Evolutionary conservation across 176 grass and related monocot genomes (phyloP), one percentile per base, ranked within the genome.

Genomic region (Oryza brachyantha): DNA sequence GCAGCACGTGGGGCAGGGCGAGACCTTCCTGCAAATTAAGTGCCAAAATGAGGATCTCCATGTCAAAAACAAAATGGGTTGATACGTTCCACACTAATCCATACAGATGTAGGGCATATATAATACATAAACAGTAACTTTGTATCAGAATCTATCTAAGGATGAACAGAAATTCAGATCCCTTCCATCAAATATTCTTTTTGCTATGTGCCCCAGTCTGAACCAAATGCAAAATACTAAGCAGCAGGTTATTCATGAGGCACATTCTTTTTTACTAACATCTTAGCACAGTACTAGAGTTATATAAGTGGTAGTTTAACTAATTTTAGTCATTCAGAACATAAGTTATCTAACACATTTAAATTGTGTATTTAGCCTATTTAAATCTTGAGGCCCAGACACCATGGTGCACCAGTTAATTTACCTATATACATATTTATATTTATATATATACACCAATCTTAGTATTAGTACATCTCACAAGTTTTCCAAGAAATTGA

Each of bases 1-100:
- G 96, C 90, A 35, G 78, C 73, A 16, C 96, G 96, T 17, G 96
- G 84, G 67, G 90, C 88, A 79, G 92, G 71, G 37, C 90, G 92
- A 0, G 89, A 85, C 48, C 92, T 88, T 89, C 81, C 92, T 99
- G 80, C 35, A 42, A 73, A 82, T 65, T 3, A 64, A 65, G 25
- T 19, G 52, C 3, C 13, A 74, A 25, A 34, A 6, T 68, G 25
- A 83, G 31, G 14, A 78, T 27, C 61, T 46, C 24, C 29, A 16
- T 19, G 3, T 28, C n/a, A 21, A 57, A 8, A 52, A 52, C 1
- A 8, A 21, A 57, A 57, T 24, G 8, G 19, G n/a, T 57, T 24
- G 4, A 10, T 1, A 24, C 10, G 4, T 57, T 7, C 4, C 46
- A 52, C 48, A n/a, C 17, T 21, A 50, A 16, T 50, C 4, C 46